A percentile compares a stretch with the other conserved stretches of the same genome.
These are phyloP conservation scores for Myrmaecium sp. DNA, from an alignment of 2,329 filamentous ascomycete genomes.

Conservation along the genomic window DNA sequence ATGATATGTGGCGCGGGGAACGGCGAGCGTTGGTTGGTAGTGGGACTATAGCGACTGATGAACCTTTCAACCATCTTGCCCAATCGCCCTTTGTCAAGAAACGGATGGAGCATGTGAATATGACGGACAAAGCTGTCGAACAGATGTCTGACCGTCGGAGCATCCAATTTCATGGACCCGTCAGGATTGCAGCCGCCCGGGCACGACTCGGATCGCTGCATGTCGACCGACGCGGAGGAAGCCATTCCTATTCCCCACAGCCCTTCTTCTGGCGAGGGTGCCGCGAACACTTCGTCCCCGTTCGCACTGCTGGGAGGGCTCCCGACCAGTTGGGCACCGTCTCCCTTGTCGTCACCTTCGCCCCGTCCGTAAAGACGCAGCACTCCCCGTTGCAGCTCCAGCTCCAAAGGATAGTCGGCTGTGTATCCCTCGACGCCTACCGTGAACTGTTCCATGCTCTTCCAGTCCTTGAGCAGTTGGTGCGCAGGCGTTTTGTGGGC, in stretches of 20 bases:
- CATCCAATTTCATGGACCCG: slow-evolving; percentile 37
- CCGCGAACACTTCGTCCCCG: slow-evolving; percentile 20
- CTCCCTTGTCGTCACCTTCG: slow-evolving; percentile 49
- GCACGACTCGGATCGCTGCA: slow-evolving; percentile 13
- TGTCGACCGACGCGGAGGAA: slow-evolving; percentile 12
- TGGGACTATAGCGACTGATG: slow-evolving; percentile 16
- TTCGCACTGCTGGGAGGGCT: slow-evolving; percentile 20
- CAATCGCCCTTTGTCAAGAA: slow-evolving; percentile 39
- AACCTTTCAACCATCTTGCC: slow-evolving; percentile 35
- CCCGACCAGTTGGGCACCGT: slow-evolving; percentile 22
- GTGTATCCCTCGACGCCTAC: no score
- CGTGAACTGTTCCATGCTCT: slow-evolving; percentile 24
- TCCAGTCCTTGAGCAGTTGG: slow-evolving; percentile 55
- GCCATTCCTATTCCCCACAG: slow-evolving; percentile 33
- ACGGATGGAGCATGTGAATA: slow-evolving; percentile 48
- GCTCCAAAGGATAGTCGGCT: slow-evolving; percentile 54
- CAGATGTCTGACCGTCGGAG: slow-evolving; percentile 31
- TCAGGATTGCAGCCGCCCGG: slow-evolving; percentile 34
- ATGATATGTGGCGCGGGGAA: slow-evolving; percentile 9
- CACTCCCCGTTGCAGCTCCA: slow-evolving; percentile 57
- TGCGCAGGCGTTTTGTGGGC: slow-evolving; percentile 88
- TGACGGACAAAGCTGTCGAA: slow-evolving; percentile 39
- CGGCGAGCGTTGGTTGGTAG: slow-evolving; percentile 6
- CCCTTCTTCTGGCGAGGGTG: slow-evolving; percentile 20
- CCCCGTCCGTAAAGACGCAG: slow-evolving; percentile 64